Evolutionary conservation across 2,329 filamentous ascomycete genomes (phyloP), one percentile per base, ranked within the genome.

Genomic region (Pseudogymnoascus sp.): DNA sequence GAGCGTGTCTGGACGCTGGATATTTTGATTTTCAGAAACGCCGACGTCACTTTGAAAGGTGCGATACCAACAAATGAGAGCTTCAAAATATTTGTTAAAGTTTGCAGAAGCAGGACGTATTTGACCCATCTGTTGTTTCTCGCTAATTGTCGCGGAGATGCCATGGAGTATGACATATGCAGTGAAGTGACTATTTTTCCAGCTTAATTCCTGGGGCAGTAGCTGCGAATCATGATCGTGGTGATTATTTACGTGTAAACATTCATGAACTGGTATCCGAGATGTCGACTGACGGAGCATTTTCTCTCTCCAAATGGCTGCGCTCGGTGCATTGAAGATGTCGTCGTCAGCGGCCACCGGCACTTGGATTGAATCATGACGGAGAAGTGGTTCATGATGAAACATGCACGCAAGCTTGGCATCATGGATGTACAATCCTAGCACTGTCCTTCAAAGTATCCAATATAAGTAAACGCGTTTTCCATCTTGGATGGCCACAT

Each of bases 381-480:
- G 61, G 12, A 65, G 48, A 42, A 65, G 39, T 29, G 61, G 59
- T 8, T 63, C 63, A 35, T 65, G 63, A 39, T 65, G 61, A 35
- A 61, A 65, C 35, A 63, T 59, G 42, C 42, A 35, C 15, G 63
- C 58, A 8, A 65, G 35, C 63, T 80, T 69, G 3, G 82, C 76
- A 0, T 79, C 80, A 63, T 83, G 80, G 25, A 83, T 78, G 63
- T 81, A 82, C 4, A 84, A 71, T 0, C 79, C 80, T 13, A 80
- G 72, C 70, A 74, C 58, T 71, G 70, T 5, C 69, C 70, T 63
- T 75, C 72, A 38, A 33, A 36, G 6, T 42, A n/a, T n/a, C n/a
- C n/a, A n/a, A n/a, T n/a, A n/a, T n/a, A n/a, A n/a, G n/a, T n/a
- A n/a, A n/a, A n/a, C n/a, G n/a, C n/a, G n/a, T n/a, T n/a, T n/a